These are phyloP conservation scores for Aspergillus sp. DNA, from an alignment of 2,329 filamentous ascomycete species.

Conservation along the genomic window DNA sequence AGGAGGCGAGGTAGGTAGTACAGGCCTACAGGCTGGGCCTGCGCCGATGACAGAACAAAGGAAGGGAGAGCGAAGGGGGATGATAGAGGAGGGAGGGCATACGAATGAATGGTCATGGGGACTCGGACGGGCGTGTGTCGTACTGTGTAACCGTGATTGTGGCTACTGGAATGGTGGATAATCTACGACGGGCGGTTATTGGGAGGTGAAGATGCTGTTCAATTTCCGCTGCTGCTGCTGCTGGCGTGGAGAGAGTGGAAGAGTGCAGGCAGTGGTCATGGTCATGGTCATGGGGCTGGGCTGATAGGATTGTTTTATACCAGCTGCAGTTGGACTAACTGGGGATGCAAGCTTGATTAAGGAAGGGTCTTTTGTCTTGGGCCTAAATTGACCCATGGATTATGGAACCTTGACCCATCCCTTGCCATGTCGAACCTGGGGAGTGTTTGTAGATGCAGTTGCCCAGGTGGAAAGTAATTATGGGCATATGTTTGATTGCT, in stretches of 20 bases:
- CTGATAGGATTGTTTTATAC: background rate
- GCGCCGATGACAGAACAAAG: too few relatives aligned
- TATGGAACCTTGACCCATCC: background rate
- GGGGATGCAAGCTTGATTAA: background rate
- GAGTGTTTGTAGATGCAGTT: too few relatives aligned
- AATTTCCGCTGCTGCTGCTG: too few relatives aligned
- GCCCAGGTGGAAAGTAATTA: too few relatives aligned
- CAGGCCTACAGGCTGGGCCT: too few relatives aligned
- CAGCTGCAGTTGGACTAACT: background rate
- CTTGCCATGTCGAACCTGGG: background rate
- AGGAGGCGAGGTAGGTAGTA: too few relatives aligned
- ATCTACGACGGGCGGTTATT: background rate
- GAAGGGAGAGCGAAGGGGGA: background rate
- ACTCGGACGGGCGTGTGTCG: background rate
- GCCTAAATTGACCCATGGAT: too few relatives aligned
- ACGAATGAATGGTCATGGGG: background rate
- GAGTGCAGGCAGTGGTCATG: too few relatives aligned
- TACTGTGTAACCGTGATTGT: background rate
- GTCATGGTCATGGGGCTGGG: background rate
- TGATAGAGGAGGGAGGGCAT: background rate
- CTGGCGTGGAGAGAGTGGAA: too few relatives aligned
- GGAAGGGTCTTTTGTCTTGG: too few relatives aligned
- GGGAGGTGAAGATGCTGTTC: too few relatives aligned
- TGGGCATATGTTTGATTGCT: background rate
- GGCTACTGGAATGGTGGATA: background rate